Percentiles rank a stretch among this genome's conserved stretches.
Conservation (phyloP, 768 basidiomycete species). For the Termitomyces sp. region DNA sequence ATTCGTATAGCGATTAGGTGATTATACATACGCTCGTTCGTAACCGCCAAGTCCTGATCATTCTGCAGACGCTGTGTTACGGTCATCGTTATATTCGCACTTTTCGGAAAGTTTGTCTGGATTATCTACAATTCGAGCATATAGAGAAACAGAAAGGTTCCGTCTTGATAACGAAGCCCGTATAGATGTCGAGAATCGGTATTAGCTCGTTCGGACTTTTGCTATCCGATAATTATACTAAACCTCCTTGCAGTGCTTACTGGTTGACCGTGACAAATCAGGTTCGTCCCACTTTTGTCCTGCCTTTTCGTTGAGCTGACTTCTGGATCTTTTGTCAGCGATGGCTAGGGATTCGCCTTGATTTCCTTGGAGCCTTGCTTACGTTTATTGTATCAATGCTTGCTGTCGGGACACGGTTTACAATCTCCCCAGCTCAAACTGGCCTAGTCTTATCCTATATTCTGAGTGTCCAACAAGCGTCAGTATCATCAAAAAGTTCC, state of each 20-base stretch:
- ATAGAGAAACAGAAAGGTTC: slow-evolving; percentile 77
- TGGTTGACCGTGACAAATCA: slow-evolving; percentile 86
- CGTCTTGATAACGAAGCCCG: slow-evolving; percentile 64
- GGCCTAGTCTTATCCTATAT: slow-evolving; percentile 77
- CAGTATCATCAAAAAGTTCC: slow-evolving; percentile 10
- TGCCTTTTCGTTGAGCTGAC: not conserved
- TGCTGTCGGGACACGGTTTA: slow-evolving; percentile 66
- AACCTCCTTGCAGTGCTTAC: slow-evolving; percentile 50
- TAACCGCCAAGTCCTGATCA: not conserved
- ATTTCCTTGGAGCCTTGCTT: slow-evolving; percentile 67
- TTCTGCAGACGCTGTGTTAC: slow-evolving; percentile 69
- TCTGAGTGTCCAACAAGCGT: slow-evolving; percentile 69
- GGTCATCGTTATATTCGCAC: slow-evolving; percentile 84
- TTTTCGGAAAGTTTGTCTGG: slow-evolving; percentile 91
- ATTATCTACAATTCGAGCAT: slow-evolving; percentile 82
- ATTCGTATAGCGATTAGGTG: slow-evolving; percentile 45
- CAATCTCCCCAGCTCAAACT: slow-evolving; percentile 75
- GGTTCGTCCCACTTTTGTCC: slow-evolving; percentile 23
- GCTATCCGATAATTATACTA: not conserved
- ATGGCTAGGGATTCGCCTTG: slow-evolving; percentile 89
- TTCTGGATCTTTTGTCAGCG: slow-evolving; percentile 33
- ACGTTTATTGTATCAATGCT: slow-evolving; percentile 79
- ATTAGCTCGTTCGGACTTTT: slow-evolving; percentile 1
- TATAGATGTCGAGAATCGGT: slow-evolving; percentile 82
- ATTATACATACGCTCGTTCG: slow-evolving; percentile 10